These are phyloP conservation scores for Pythium guiyangense DNA, from an alignment of 352 stramenopile species.

Conservation along the genomic window DNA sequence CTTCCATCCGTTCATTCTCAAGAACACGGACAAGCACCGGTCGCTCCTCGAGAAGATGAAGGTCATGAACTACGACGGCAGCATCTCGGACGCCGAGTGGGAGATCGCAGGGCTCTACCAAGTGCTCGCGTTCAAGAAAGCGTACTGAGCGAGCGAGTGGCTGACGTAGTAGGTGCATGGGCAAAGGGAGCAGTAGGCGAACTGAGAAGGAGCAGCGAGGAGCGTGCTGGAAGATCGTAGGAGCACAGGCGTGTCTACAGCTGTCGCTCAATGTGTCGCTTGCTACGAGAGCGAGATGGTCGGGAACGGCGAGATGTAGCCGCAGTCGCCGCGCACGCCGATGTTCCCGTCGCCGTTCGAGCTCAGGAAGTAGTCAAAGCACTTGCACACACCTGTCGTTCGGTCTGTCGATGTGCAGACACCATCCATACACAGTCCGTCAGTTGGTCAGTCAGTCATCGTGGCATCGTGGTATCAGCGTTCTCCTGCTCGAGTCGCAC, in stretches of 20 bases:
- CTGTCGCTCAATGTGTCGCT: no score
- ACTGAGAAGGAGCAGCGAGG: conserved; percentile 1
- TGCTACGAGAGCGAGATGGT: conserved; percentile 30
- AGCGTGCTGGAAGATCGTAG: conserved; percentile 4
- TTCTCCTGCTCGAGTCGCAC: conserved; percentile 24
- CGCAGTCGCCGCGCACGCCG: conserved; percentile 89
- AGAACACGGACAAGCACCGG: conserved; percentile 67
- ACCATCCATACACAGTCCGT: background rate
- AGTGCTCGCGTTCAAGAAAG: conserved; percentile 82
- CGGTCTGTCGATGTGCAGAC: conserved; percentile 32
- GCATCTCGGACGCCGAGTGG: conserved; percentile 84
- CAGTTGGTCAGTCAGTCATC: background rate
- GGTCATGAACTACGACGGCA: conserved; percentile 81
- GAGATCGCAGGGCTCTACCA: conserved; percentile 84
- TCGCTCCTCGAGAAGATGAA: conserved; percentile 83
- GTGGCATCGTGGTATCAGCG: background rate
- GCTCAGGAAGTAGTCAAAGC: conserved; percentile 72
- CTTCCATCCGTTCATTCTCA: conserved; percentile 80
- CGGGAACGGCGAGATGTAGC: conserved; percentile 73
- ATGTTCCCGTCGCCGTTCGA: conserved; percentile 68
- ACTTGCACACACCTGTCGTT: conserved; percentile 52
- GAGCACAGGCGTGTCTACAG: conserved; percentile 1
- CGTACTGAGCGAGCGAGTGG: conserved; percentile 32
- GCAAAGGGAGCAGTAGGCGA: conserved; percentile 1
- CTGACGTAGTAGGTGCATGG: background rate